These are phyloP conservation scores for Pulveroboletus sp. DNA, from an alignment of 768 basidiomycete species.

Conservation along the genomic window DNA sequence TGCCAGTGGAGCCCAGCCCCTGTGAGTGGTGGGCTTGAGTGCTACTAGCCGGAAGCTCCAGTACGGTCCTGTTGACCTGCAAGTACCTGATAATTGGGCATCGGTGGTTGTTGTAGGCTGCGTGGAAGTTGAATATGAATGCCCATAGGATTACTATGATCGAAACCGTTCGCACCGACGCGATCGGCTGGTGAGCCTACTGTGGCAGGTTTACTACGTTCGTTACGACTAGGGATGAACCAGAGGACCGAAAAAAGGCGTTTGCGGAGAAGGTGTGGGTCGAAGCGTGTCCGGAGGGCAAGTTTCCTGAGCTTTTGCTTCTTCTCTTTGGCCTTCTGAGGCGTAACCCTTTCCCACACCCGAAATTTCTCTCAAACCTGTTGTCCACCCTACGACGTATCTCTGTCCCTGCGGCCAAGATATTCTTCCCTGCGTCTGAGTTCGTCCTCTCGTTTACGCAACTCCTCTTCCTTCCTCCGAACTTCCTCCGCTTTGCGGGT, in stretches of 20 bases:
- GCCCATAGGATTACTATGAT: conserved; percentile 22
- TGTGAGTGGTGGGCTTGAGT: no score
- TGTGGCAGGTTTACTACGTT: conserved; percentile 30
- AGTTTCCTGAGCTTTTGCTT: conserved; percentile 25
- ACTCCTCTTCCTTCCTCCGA: conserved; percentile 24
- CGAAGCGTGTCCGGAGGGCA: conserved; percentile 24
- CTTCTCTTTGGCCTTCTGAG: conserved; percentile 26
- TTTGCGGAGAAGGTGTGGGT: conserved; percentile 27
- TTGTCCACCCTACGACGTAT: conserved; percentile 19
- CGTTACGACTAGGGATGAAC: conserved; percentile 29
- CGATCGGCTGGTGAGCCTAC: conserved; percentile 31
- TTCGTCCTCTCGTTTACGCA: conserved; percentile 26
- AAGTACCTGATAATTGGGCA: no score
- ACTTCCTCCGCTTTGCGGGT: conserved; percentile 20
- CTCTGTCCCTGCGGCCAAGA: conserved; percentile 29
- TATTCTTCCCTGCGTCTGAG: conserved; percentile 29
- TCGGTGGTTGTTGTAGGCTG: no score
- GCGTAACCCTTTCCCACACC: conserved; percentile 29
- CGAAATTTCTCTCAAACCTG: conserved; percentile 24
- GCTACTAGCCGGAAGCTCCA: no score
- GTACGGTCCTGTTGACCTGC: no score
- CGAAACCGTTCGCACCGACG: conserved; percentile 21
- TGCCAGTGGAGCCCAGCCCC: no score
- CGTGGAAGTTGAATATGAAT: no score
- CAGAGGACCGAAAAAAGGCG: conserved; percentile 26